Conservation (phyloP, 2,329 filamentous ascomycete species). For the Sporothrix sp. region DNA sequence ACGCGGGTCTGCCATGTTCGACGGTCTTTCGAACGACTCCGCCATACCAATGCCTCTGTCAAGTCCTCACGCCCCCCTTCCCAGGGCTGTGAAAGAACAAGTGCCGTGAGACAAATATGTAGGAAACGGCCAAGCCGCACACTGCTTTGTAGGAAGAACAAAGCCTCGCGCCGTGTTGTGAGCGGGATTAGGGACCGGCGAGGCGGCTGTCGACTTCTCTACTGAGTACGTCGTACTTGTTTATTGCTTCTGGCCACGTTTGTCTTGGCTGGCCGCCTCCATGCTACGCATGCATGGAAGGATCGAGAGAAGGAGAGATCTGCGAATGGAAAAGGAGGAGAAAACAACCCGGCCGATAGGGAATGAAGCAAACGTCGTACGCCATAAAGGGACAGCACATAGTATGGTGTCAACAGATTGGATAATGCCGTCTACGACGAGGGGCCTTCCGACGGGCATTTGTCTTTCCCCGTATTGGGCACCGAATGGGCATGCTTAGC, state of each 20-base stretch:
- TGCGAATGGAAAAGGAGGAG: not conserved
- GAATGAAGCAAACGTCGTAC: too few species aligned
- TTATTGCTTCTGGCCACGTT: not conserved
- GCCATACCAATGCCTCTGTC: not conserved
- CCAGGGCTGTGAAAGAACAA: not conserved
- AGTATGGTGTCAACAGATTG: too few species aligned
- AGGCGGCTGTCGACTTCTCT: too few species aligned
- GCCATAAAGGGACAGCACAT: too few species aligned
- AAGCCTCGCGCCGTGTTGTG: not conserved
- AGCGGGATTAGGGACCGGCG: slow-evolving; percentile 1
- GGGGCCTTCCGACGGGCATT: not conserved
- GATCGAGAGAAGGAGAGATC: not conserved
- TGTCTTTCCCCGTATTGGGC: too few species aligned
- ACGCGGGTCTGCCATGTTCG: slow-evolving; percentile 2
- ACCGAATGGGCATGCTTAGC: too few species aligned
- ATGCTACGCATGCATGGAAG: slow-evolving; percentile 4
- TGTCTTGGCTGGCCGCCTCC: not conserved
- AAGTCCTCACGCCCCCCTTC: not conserved
- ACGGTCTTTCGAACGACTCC: not conserved
- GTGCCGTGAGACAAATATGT: slow-evolving; percentile 4
- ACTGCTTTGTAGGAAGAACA: too few species aligned
- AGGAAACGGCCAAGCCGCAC: too few species aligned
- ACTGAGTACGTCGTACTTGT: too few species aligned
- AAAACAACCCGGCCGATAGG: not conserved
- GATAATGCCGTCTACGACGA: not conserved